Conservation (phyloP, 768 basidiomycete genomes). For the Galerina marginata region DNA sequence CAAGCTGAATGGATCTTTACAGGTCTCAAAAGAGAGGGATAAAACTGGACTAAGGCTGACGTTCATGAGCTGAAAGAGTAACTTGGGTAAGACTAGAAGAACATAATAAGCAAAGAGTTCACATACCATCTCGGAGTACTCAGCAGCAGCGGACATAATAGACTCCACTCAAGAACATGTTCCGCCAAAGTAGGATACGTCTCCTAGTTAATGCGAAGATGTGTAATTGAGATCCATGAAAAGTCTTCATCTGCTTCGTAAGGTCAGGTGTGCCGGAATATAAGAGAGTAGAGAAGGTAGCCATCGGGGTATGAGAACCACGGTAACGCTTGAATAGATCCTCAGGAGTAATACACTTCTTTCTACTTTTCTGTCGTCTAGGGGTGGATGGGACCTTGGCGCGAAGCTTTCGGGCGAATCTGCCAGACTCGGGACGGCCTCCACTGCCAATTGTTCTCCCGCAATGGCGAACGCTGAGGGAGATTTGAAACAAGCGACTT, state of each 20-base stretch:
- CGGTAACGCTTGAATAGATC: conserved; percentile 40
- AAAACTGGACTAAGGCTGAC: too few species aligned
- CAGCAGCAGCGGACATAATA: conserved; percentile 53
- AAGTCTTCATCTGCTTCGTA: too few species aligned
- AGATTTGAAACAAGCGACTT: conserved; percentile 48
- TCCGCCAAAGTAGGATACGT: conserved; percentile 47
- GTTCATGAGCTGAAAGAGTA: too few species aligned
- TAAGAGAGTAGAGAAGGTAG: conserved; percentile 42
- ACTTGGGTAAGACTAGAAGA: background rate
- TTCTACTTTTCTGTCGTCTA: conserved; percentile 41
- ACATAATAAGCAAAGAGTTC: background rate
- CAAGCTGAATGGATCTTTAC: too few species aligned
- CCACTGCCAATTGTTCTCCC: conserved; percentile 32
- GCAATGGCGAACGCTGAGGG: conserved; percentile 42
- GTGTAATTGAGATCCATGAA: conserved; percentile 36
- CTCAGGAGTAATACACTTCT: conserved; percentile 27
- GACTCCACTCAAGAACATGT: conserved; percentile 50
- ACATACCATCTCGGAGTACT: conserved; percentile 45
- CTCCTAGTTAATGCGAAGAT: conserved; percentile 39
- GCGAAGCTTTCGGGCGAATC: conserved; percentile 38
- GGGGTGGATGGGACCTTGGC: conserved; percentile 44
- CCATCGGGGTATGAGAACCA: conserved; percentile 28
- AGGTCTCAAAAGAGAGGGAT: too few species aligned
- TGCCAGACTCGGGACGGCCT: conserved; percentile 35
- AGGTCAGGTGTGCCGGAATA: conserved; percentile 19